Percentiles rank a stretch among this genome's conserved stretches.
Evolutionary conservation across 495 filamentous ascomycete species (phyloP).

Genomic region (Aspergillus incahuasiensis): DNA sequence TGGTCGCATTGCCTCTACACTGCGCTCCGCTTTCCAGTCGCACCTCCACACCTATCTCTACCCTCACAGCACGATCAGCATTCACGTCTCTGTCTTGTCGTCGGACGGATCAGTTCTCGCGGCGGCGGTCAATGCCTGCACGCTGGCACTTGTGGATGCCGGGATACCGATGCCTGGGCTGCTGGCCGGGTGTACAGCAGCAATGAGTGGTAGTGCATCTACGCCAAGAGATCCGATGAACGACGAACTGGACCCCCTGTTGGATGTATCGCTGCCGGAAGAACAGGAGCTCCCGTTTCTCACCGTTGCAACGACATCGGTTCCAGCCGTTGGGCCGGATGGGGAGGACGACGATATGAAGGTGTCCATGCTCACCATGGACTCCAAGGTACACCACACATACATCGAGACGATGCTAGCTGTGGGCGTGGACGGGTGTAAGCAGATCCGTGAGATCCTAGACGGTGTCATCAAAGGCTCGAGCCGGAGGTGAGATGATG

Average conservation of each 20-base stretch:
- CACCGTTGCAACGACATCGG: constrained; percentile 71
- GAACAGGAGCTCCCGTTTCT: constrained; percentile 87
- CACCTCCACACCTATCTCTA: constrained; percentile 81
- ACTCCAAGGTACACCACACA: constrained; percentile 70
- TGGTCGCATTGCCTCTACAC: constrained; percentile 70
- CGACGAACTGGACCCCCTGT: constrained; percentile 75
- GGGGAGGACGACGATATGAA: constrained; percentile 54
- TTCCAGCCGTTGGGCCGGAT: constrained; percentile 35
- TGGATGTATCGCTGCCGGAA: constrained; percentile 82
- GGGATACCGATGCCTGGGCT: constrained; percentile 93
- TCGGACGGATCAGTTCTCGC: constrained; percentile 90
- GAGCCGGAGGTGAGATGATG: constrained; percentile 16
- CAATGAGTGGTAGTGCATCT: constrained; percentile 62
- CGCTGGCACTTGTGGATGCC: constrained; percentile 88
- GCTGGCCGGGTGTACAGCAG: constrained; percentile 80
- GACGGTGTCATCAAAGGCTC: constrained; percentile 51
- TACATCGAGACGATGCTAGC: constrained; percentile 87
- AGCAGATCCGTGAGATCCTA: constrained; percentile 72
- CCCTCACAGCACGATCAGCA: constrained; percentile 77
- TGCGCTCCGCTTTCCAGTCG: constrained; percentile 67
- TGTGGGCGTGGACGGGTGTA: constrained; percentile 88
- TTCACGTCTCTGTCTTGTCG: constrained; percentile 81
- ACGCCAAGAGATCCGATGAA: constrained; percentile 48
- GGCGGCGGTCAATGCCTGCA: constrained; percentile 84
- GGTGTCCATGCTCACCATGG: constrained; percentile 75